Evolutionary conservation across 2,329 filamentous ascomycete species (phyloP), one percentile per base, ranked within the genome.

Genomic region (Exophiala sp.): DNA sequence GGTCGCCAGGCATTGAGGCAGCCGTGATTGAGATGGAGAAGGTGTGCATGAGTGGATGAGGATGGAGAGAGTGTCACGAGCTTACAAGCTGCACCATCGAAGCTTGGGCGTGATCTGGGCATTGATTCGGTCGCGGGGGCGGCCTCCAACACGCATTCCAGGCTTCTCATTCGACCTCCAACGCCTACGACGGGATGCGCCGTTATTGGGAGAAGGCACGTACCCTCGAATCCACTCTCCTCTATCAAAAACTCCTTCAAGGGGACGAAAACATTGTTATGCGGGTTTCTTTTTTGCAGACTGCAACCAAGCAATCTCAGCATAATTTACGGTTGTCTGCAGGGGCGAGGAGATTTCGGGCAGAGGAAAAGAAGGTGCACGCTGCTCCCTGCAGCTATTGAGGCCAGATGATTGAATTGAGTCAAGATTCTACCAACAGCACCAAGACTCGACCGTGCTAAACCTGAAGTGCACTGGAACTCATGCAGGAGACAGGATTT

Each of bases 401-500:
- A 42, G n/a, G 10, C 7, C 40, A 21, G 16, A 21, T 20, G 20
- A 32, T 43, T 43, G 21, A 60, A 60, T 60, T 48, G 55, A 57
- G 57, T 52, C 10, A 24, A 49, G 51, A 51, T 57, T 59, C 52
- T 55, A 57, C 51, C 57, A 55, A 34, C 44, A 46, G 42, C 50
- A 57, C 54, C 57, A 60, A 60, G 57, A 60, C 51, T 39, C 43
- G 44, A 20, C 54, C 48, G 49, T 18, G 54, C 54, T 56, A 57
- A 60, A 47, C 57, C 57, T 45, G 47, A 57, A 57, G 42, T 21
- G 54, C 47, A 39, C 47, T 60, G 47, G 57, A 46, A 48, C 42
- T 32, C 47, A 29, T 57, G 57, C 54, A 60, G 47, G 54, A 60
- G 57, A 52, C 57, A 52, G 45, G 54, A 54, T 60, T 57, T 47